A percentile compares a stretch with the other conserved stretches of the same genome.
These are phyloP conservation scores for Myriosclerotinia duriaeana DNA, from an alignment of 2,329 filamentous ascomycete genomes.

Conservation along the genomic window DNA sequence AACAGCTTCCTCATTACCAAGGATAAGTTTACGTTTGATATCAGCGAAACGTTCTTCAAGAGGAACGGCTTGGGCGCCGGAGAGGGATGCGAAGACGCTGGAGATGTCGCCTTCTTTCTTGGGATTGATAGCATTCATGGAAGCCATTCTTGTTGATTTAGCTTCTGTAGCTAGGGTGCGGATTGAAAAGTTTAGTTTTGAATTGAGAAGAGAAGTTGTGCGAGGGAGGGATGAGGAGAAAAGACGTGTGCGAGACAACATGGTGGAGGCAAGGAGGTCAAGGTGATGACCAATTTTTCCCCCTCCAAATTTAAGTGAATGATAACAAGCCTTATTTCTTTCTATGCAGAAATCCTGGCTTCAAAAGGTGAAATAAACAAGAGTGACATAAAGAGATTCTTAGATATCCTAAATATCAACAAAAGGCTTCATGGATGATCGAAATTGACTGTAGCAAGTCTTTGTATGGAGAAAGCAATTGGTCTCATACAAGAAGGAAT, in stretches of 20 bases:
- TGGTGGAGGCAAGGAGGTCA: neutral
- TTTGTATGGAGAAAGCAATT: neutral
- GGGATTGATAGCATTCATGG: conserved; percentile 10
- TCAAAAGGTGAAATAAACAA: neutral
- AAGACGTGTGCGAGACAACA: conserved; percentile 3
- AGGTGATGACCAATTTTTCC: neutral
- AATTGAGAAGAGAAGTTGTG: neutral
- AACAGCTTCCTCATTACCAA: conserved; percentile 50
- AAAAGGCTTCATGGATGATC: neutral
- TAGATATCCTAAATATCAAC: neutral
- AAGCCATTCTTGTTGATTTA: conserved; percentile 7
- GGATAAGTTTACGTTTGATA: conserved; percentile 53
- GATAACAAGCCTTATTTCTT: neutral
- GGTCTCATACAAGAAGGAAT: too few relatives aligned
- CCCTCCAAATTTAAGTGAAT: neutral
- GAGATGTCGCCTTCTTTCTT: conserved; percentile 57
- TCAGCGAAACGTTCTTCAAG: conserved; percentile 56
- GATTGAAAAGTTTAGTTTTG: neutral
- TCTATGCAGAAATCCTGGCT: too few relatives aligned
- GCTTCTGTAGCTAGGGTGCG: conserved; percentile 8
- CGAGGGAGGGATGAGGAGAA: neutral
- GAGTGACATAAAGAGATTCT: neutral
- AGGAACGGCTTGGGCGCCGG: conserved; percentile 45
- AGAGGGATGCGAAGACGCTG: conserved; percentile 59
- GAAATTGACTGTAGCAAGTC: neutral